Percentiles rank a stretch among this genome's conserved stretches.
phyloP scores from a whole-genome alignment of 129 eudicot species.

The Saposhnikovia divaricata region DNA sequence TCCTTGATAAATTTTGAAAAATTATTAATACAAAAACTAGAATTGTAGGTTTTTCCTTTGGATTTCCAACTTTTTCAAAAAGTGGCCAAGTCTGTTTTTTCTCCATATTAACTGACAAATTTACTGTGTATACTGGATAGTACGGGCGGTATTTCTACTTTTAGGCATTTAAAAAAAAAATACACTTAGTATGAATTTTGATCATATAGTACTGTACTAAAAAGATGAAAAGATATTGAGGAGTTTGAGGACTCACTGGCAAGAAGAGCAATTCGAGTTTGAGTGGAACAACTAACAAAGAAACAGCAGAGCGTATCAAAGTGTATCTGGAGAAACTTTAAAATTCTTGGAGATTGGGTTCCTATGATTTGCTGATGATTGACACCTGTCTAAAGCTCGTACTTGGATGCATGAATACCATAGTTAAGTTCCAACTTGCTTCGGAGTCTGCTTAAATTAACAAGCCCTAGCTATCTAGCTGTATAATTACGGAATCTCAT shows the following conservation, averaged over 20 bases:
- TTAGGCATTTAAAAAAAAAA: too few relatives aligned
- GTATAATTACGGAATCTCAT: slow-evolving; percentile 41
- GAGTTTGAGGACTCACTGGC: background rate
- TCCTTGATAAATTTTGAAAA: too few relatives aligned
- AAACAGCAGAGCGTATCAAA: background rate
- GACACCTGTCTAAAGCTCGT: slow-evolving; percentile 55
- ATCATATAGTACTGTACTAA: too few relatives aligned
- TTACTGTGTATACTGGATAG: too few relatives aligned
- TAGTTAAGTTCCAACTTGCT: slow-evolving; percentile 12
- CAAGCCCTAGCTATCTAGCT: slow-evolving; percentile 8
- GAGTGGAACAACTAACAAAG: background rate
- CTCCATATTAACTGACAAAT: too few relatives aligned
- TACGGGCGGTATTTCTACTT: too few relatives aligned
- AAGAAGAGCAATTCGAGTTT: background rate
- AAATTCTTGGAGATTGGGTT: slow-evolving; percentile 15
- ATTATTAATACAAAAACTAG: too few relatives aligned
- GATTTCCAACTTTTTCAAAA: too few relatives aligned
- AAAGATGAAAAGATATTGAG: too few relatives aligned
- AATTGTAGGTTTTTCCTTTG: too few relatives aligned
- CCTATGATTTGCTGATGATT: slow-evolving; percentile 72
- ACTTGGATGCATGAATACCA: background rate
- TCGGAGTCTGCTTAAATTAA: slow-evolving; percentile 24
- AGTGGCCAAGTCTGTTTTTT: too few relatives aligned
- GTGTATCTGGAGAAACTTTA: background rate
- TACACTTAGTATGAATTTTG: too few relatives aligned